Evolutionary conservation across 306 rosid genomes (phyloP).

Genomic region (Trichosanthes truncata): DNA sequence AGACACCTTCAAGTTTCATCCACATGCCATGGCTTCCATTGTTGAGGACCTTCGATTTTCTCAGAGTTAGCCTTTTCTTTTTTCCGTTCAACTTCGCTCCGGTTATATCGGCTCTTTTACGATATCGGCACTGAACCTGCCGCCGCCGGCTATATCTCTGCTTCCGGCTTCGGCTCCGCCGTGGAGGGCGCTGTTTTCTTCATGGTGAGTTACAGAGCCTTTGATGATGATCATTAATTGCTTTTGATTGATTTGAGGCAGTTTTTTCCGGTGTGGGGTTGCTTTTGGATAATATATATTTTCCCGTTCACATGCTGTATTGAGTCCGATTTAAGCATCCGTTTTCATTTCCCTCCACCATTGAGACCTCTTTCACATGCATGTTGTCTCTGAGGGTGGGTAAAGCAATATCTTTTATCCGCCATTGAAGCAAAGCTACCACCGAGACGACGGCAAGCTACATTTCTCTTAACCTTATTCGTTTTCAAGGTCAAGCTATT

Average conservation of each 20-base stretch:
- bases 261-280: conserved; percentile 8
- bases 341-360: not conserved
- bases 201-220: not conserved
- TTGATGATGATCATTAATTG: conserved; percentile 3
- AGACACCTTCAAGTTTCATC: not conserved
- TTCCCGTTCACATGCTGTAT: conserved; percentile 55
- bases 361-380: conserved; percentile 51
- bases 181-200: not conserved
- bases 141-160: not conserved
- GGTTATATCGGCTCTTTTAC: not conserved
- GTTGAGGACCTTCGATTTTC: not conserved
- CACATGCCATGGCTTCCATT: not conserved
- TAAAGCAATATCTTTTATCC: conserved; percentile 27
- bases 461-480: conserved; percentile 18
- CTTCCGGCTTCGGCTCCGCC: not conserved
- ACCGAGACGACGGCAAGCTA: not conserved
- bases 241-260: conserved; percentile 8
- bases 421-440: conserved; percentile 10
- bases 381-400: conserved; percentile 42
- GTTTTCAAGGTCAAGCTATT: conserved; percentile 19
- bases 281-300: not conserved
- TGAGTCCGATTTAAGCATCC: conserved; percentile 62
- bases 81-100: not conserved
- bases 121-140: not conserved
- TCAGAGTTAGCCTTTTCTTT: not conserved